Evolutionary conservation across 768 basidiomycete genomes (phyloP).

Genomic region (Rhizopogon vinicolor): DNA sequence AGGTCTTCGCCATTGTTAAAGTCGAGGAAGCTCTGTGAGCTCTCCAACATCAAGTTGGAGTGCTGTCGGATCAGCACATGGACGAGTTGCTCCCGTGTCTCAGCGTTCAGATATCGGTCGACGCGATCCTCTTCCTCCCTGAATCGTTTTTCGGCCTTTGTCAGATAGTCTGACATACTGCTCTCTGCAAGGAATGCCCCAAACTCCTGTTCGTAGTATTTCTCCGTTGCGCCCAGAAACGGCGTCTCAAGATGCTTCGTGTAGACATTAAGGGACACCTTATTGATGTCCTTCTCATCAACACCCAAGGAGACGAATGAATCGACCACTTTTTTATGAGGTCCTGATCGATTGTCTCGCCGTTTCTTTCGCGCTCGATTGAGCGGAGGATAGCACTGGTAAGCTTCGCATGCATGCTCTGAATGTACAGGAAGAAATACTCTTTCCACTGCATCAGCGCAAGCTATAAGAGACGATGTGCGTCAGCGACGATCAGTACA

Average conservation of each 20-base stretch:
- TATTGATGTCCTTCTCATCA: conserved; percentile 89
- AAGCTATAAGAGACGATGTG: conserved; percentile 43
- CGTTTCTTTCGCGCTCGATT: conserved; percentile 92
- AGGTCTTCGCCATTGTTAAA: conserved; percentile 94
- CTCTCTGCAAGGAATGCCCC: conserved; percentile 85
- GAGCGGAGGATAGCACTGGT: conserved; percentile 84
- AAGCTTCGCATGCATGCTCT: conserved; percentile 75
- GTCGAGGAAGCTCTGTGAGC: conserved; percentile 85
- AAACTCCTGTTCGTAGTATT: conserved; percentile 90
- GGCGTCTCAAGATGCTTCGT: conserved; percentile 84
- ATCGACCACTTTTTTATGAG: conserved; percentile 91
- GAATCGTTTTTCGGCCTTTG: conserved; percentile 88
- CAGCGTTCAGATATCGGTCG: no score
- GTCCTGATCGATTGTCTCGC: conserved; percentile 88
- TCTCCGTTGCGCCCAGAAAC: conserved; percentile 85
- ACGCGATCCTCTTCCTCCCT: conserved; percentile 9
- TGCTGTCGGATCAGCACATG: conserved; percentile 63
- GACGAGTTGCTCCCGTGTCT: no score
- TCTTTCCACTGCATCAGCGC: conserved; percentile 95
- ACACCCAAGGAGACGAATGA: conserved; percentile 93
- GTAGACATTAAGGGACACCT: conserved; percentile 91
- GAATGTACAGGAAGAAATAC: conserved; percentile 84
- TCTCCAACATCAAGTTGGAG: conserved; percentile 82
- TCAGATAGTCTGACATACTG: conserved; percentile 90
- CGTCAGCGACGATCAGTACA: conserved; percentile 1